Base-by-base conservation (phyloP, 2,329 filamentous ascomycete species). In the Colletotrichum paranaense region DNA sequence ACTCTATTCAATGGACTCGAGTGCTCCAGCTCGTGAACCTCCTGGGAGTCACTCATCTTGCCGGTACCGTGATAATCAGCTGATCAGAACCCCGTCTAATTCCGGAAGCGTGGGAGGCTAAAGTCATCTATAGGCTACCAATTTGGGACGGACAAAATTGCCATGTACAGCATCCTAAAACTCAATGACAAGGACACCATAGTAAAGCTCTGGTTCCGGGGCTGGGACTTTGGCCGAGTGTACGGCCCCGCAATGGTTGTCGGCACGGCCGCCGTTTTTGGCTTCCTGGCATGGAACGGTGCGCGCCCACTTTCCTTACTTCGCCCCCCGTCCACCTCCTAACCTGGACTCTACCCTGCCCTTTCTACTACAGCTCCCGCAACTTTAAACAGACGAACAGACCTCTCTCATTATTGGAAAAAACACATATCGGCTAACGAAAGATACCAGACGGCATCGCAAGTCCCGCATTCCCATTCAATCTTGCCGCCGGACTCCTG, bases 251-350 rank as follows among this genome's bases (percentile, higher is more conserved):
- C 58, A 52, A 68, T 68, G 65, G 53, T 63, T 8, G 28, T 14
- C 58, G 22, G 52, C 38, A 46, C 57, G n/a, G 56, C 56, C 5
- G 56, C 57, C 22, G 53, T 63, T 6, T 59, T 63, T n/a, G 52
- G 49, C 22, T 63, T 63, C 57, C 38, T 63, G 28, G 58, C 69
- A 11, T 46, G 59, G 65, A 72, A 72, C 35, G 53, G 65, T 68
- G 59, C 38, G 58, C 52, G 26, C 22, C 2, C 52, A 19, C 28
- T 24, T 35, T 7, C 24, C 52, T 55, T 24, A 7, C 7, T 49
- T 49, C 42, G 42, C 42, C 42, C 19, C 42, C 42, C 19, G 42
- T n/a, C 19, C 42, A n/a, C 42, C 38, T 16, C 38, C 38, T 42
- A 42, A 42, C 6, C 14, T 16, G 38, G 14, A 42, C 14, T 8